Conservation (phyloP, 2,329 filamentous ascomycete genomes). For the Aspergillus sp. region DNA sequence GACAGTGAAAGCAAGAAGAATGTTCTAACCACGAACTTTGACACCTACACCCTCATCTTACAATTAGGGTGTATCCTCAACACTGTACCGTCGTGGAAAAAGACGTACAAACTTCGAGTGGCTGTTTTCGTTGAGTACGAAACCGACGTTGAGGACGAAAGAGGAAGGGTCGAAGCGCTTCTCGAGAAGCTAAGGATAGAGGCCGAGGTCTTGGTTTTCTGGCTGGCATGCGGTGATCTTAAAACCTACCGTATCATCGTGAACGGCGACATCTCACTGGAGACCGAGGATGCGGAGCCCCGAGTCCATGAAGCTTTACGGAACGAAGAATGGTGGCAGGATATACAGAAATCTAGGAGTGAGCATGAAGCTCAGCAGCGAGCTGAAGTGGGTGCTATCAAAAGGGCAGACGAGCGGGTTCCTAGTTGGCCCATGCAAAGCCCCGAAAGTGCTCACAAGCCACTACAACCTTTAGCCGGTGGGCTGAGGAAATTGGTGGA, state of each 20-base stretch:
- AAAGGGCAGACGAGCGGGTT: constrained; percentile 42
- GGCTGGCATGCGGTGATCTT: constrained; percentile 72
- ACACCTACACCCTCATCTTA: constrained; percentile 85
- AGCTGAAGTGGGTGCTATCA: constrained; percentile 20
- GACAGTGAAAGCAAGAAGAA: constrained; percentile 64
- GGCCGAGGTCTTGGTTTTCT: constrained; percentile 77
- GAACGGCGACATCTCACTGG: constrained; percentile 61
- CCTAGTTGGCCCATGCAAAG: constrained; percentile 58
- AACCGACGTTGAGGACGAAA: constrained; percentile 77
- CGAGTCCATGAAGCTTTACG: constrained; percentile 67
- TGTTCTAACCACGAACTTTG: constrained; percentile 83
- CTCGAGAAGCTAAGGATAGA: constrained; percentile 81
- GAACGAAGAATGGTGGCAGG: constrained; percentile 80
- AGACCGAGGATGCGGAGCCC: constrained; percentile 58
- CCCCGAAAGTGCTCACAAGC: constrained; percentile 51
- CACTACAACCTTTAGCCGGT: constrained; percentile 52
- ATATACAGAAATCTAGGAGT: constrained; percentile 59
- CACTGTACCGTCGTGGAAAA: constrained; percentile 79
- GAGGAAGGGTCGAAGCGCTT: constrained; percentile 68
- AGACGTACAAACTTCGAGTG: constrained; percentile 70
- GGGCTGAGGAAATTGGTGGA: constrained; percentile 65
- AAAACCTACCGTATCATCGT: constrained; percentile 76
- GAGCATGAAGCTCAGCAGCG: constrained; percentile 19
- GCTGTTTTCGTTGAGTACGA: constrained; percentile 90
- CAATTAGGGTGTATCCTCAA: constrained; percentile 82